phyloP scores from a whole-genome alignment of 2,329 filamentous ascomycete species.

The Aspergillus arachidicola region DNA sequence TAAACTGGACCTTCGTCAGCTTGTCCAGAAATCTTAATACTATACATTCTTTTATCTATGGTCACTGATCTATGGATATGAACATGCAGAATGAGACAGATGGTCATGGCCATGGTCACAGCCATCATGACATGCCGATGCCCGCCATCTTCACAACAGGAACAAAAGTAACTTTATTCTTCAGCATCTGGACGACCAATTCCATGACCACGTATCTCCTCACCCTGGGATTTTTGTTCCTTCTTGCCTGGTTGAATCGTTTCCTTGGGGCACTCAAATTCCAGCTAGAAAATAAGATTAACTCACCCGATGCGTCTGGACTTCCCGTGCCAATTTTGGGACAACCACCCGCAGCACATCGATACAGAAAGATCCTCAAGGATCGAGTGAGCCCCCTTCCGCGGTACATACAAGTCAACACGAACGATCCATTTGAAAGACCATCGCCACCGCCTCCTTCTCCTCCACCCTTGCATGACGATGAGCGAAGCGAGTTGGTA shows the following conservation, averaged over 20 bases:
- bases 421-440: neutral
- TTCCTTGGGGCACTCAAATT: constrained; percentile 12
- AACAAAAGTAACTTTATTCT: constrained; percentile 16
- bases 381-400: constrained; percentile 13
- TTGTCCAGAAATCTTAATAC: neutral
- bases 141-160: constrained; percentile 11
- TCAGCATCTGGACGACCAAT: constrained; percentile 14
- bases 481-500: neutral
- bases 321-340: neutral
- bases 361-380: constrained; percentile 1
- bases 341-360: neutral
- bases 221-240: constrained; percentile 12
- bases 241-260: constrained; percentile 9
- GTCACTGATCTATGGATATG: neutral
- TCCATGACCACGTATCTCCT: constrained; percentile 11
- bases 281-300: constrained; percentile 5
- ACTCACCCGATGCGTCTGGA: neutral
- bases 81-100: neutral
- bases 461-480: neutral
- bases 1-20: neutral
- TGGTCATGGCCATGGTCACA: neutral
- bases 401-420: neutral
- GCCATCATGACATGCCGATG: constrained; percentile 12
- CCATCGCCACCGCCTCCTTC: neutral
- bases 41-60: neutral